phyloP scores from a whole-genome alignment of 1,139 yeast species.

The Diutina scorzettiae region DNA sequence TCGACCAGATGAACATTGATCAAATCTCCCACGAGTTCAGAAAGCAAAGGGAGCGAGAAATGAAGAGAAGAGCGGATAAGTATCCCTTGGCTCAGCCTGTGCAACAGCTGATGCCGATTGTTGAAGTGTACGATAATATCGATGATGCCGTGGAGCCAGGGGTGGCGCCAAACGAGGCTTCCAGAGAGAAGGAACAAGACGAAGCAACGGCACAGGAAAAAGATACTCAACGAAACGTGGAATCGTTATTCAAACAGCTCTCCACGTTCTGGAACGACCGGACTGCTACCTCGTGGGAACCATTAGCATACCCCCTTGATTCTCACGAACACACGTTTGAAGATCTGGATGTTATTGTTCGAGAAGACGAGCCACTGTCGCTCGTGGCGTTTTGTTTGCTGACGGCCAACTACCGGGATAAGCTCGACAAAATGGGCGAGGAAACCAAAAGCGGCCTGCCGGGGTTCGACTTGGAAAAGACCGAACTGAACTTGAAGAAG shows the following conservation, averaged over 20 bases:
- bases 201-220: neutral
- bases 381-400: conserved; percentile 86
- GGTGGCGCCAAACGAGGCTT: neutral
- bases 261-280: conserved; percentile 97
- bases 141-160: conserved; percentile 64
- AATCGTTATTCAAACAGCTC: conserved; percentile 69
- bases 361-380: conserved; percentile 97
- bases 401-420: conserved; percentile 67
- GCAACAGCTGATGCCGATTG: conserved; percentile 45
- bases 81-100: conserved; percentile 2
- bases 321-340: conserved; percentile 85
- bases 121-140: conserved; percentile 81
- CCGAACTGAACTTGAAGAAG: conserved; percentile 8
- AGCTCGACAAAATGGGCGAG: conserved; percentile 28
- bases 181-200: neutral
- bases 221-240: conserved; percentile 39
- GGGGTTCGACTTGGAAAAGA: conserved; percentile 10
- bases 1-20: conserved; percentile 4
- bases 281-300: conserved; percentile 92
- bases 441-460: conserved; percentile 8
- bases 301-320: conserved; percentile 70
- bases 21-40: neutral
- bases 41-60: conserved; percentile 3
- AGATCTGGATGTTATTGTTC: conserved; percentile 84
- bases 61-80: neutral